Conservation (phyloP, 306 rosid genomes). For the Acacia acuminata region DNA sequence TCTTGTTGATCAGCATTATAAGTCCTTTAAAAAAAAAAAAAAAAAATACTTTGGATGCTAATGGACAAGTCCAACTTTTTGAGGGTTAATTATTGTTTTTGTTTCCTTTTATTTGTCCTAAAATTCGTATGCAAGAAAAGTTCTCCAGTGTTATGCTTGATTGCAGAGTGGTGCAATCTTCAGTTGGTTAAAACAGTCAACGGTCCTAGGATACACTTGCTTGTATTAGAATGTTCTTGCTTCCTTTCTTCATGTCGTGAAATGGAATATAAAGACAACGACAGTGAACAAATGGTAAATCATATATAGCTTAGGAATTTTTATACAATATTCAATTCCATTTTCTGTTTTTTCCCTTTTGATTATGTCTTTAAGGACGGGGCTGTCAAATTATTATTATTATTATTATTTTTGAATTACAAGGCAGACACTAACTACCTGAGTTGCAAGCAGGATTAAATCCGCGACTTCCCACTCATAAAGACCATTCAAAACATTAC, state of each 20-base stretch:
- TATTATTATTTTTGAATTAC: no score
- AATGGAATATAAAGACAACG: conserved; percentile 43
- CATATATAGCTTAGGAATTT: neutral
- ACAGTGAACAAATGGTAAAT: neutral
- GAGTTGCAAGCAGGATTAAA: no score
- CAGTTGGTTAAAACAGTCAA: conserved; percentile 1
- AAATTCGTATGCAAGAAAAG: neutral
- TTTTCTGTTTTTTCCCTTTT: neutral
- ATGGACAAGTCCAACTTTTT: neutral
- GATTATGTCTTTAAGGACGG: no score
- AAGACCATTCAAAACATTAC: no score
- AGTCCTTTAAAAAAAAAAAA: no score
- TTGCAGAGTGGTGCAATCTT: conserved; percentile 33
- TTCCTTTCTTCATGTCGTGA: neutral
- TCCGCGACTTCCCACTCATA: no score
- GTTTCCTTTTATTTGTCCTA: no score
- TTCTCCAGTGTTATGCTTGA: conserved; percentile 34
- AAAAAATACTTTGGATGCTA: neutral
- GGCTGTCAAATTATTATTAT: no score
- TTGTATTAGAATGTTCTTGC: conserved; percentile 15
- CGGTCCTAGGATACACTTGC: conserved; percentile 37
- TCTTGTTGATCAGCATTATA: neutral
- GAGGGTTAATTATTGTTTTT: no score
- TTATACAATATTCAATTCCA: neutral
- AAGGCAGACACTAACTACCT: no score